phyloP scores from a whole-genome alignment of 129 eudicot species.

The Flaveria linearis region DNA sequence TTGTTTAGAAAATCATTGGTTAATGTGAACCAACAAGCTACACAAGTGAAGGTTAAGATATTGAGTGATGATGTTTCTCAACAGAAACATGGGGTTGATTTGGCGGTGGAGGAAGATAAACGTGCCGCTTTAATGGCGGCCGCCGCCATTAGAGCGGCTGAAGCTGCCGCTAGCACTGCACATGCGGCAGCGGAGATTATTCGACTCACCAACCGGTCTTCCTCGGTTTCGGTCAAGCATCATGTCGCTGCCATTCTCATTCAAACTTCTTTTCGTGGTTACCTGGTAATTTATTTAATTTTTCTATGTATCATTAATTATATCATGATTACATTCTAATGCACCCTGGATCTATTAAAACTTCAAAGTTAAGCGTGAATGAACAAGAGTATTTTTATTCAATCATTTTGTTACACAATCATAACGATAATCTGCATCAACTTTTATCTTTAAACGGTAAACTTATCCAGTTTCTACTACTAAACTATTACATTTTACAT shows the following conservation, averaged over 20 bases:
- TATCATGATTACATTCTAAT: neutral
- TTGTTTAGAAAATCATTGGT: slow-evolving; percentile 50
- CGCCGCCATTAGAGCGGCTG: slow-evolving; percentile 56
- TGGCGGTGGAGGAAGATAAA: slow-evolving; percentile 37
- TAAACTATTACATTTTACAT: no score
- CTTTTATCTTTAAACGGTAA: no score
- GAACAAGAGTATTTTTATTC: no score
- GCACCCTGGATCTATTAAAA: no score
- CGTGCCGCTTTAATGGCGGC: slow-evolving; percentile 67
- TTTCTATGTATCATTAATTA: neutral
- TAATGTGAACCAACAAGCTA: neutral
- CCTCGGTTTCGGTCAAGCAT: slow-evolving; percentile 39
- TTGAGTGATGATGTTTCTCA: slow-evolving; percentile 13
- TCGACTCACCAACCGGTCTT: slow-evolving; percentile 46
- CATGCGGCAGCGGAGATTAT: slow-evolving; percentile 63
- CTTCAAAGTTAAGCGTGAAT: no score
- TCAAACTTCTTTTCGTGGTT: slow-evolving; percentile 90
- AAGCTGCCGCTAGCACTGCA: slow-evolving; percentile 66
- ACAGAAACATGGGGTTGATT: neutral
- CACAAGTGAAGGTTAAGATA: neutral
- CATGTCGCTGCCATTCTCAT: slow-evolving; percentile 73
- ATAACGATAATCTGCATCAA: no score
- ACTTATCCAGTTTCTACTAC: no score
- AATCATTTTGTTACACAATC: no score
- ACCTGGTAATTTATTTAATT: slow-evolving; percentile 43